phyloP scores from a whole-genome alignment of 2,329 filamentous ascomycete genomes.

The Botryosphaeria dothidea region DNA sequence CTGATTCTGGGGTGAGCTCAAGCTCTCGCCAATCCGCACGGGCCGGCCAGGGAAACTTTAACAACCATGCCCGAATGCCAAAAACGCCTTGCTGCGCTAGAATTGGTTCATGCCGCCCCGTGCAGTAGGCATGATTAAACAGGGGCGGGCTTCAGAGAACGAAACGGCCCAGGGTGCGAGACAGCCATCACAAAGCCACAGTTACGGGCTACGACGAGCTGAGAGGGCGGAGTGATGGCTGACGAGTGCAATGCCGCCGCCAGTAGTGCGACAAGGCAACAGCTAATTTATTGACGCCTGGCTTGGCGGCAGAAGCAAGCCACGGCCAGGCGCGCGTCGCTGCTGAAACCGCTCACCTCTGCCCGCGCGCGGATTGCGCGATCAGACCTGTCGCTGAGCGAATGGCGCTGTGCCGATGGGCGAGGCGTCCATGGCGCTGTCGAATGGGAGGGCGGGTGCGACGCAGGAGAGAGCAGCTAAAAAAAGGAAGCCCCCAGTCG shows the following conservation, averaged over 20 bases:
- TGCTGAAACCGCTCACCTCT: background rate
- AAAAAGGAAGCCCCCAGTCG: background rate
- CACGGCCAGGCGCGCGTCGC: background rate
- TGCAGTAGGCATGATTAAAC: background rate
- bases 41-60: background rate
- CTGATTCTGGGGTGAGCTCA: slow-evolving; percentile 13
- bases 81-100: slow-evolving; percentile 1
- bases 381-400: background rate
- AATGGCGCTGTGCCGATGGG: background rate
- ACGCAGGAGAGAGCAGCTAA: background rate
- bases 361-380: background rate
- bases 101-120: background rate
- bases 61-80: background rate
- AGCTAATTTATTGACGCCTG: background rate
- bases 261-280: background rate
- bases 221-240: background rate
- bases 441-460: background rate
- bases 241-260: background rate
- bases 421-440: background rate
- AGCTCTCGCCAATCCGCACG: slow-evolving; percentile 11
- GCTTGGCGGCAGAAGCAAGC: background rate
- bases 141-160: background rate
- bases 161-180: background rate
- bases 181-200: background rate
- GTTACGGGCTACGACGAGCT: background rate